These are phyloP conservation scores for Chlamydomonas urium DNA, from an alignment of 139 green algal genomes.

Conservation along the genomic window DNA sequence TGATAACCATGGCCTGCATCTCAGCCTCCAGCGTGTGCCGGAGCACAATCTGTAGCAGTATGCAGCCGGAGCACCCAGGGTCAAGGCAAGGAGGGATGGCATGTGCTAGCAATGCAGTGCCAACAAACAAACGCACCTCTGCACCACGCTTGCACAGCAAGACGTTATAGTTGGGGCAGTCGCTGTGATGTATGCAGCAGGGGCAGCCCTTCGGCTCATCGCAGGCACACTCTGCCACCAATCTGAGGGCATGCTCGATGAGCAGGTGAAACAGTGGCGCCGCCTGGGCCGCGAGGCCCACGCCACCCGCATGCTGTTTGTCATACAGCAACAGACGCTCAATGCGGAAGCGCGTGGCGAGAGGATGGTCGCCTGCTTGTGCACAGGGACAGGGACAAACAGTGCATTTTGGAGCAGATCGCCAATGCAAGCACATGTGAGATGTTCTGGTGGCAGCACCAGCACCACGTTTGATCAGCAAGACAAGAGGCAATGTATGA, in stretches of 20 bases:
- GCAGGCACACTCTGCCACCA: constrained; percentile 75
- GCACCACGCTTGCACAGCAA: constrained; percentile 37
- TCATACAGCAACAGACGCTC: constrained; percentile 91
- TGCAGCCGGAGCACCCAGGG: no score
- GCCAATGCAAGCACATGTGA: not conserved
- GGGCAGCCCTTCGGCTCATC: constrained; percentile 67
- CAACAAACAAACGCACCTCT: constrained; percentile 28
- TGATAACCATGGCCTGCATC: no score
- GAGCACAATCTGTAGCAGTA: no score
- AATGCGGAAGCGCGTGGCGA: constrained; percentile 65
- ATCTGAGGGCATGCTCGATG: constrained; percentile 59
- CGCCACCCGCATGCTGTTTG: constrained; percentile 77
- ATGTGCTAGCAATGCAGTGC: no score
- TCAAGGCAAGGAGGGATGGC: no score
- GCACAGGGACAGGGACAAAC: not conserved
- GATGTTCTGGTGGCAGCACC: not conserved
- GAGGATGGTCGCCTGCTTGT: constrained; percentile 32
- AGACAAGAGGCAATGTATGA: no score
- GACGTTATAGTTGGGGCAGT: constrained; percentile 88
- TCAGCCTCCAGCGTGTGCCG: no score
- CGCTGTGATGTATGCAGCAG: constrained; percentile 77
- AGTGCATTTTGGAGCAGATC: not conserved
- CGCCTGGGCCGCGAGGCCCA: constrained; percentile 69
- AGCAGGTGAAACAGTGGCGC: constrained; percentile 64
- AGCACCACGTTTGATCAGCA: not conserved